phyloP scores from a whole-genome alignment of 306 rosid species.

The Prunus mongolica region DNA sequence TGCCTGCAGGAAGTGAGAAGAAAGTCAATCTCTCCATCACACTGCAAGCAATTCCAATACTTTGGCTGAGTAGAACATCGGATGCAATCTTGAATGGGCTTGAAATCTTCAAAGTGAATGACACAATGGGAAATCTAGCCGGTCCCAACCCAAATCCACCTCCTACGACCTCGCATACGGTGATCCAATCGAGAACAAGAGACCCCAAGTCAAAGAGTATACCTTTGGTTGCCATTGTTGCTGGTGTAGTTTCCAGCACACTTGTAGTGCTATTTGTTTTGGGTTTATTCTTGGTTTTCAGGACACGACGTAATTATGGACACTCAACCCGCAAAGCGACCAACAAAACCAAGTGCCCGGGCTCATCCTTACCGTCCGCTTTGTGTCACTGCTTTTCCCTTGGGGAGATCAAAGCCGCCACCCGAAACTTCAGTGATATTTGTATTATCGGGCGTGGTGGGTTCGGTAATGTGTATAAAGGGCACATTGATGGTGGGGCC shows the following conservation, averaged over 20 bases:
- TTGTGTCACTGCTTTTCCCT: slow-evolving; percentile 26
- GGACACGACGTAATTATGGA: background rate
- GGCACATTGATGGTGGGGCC: background rate
- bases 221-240: background rate
- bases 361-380: slow-evolving; percentile 18
- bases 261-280: background rate
- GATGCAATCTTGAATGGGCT: slow-evolving; percentile 36
- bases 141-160: slow-evolving; percentile 13
- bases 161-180: fast-evolving
- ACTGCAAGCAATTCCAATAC: background rate
- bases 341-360: slow-evolving; percentile 2
- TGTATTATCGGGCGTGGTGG: slow-evolving; percentile 36
- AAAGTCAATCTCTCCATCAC: slow-evolving; percentile 4
- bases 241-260: background rate
- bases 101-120: slow-evolving; percentile 35
- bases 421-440: slow-evolving; percentile 13
- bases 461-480: slow-evolving; percentile 35
- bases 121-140: background rate
- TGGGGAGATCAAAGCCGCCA: slow-evolving; percentile 28
- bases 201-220: background rate
- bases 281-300: background rate
- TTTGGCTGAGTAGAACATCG: fast-evolving
- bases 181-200: background rate
- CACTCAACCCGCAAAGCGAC: background rate
- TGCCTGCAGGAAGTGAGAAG: background rate